Evolutionary conservation across 164 flowering plant species (phyloP).

Genomic region (Piper betle): DNA sequence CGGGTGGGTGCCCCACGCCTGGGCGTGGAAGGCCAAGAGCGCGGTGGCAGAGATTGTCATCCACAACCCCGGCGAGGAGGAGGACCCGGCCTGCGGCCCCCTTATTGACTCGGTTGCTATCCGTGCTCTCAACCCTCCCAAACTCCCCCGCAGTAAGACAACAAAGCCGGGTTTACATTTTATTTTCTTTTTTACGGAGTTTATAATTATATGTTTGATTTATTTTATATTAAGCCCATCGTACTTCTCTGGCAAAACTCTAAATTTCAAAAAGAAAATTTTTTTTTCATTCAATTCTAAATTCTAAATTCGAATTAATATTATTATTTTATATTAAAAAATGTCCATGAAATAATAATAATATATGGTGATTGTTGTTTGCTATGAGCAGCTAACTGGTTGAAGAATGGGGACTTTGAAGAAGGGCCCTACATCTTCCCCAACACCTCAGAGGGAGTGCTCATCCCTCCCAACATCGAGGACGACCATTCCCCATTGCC

Average conservation of each 20-base stretch:
- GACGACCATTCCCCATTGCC: slow-evolving; percentile 73
- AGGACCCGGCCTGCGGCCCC: slow-evolving; percentile 96
- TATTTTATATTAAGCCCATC: too few relatives aligned
- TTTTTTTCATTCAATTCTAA: too few relatives aligned
- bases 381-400: slow-evolving; percentile 33
- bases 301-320: too few relatives aligned
- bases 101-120: slow-evolving; percentile 73
- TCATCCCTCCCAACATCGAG: slow-evolving; percentile 70
- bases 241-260: too few relatives aligned
- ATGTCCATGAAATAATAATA: too few relatives aligned
- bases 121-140: slow-evolving; percentile 54
- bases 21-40: slow-evolving; percentile 37
- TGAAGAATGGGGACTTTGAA: slow-evolving; percentile 79
- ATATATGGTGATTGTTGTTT: neutral
- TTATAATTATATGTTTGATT: too few relatives aligned
- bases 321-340: too few relatives aligned
- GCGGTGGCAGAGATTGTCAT: slow-evolving; percentile 21
- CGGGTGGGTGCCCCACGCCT: slow-evolving; percentile 52
- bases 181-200: neutral
- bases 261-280: too few relatives aligned
- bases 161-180: neutral
- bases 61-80: slow-evolving; percentile 82
- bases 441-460: slow-evolving; percentile 55
- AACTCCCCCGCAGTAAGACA: slow-evolving; percentile 47
- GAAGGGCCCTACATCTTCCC: slow-evolving; percentile 73